Evolutionary conservation across 2,329 filamentous ascomycete species (phyloP).

Genomic region (Cytospora chrysosperma): DNA sequence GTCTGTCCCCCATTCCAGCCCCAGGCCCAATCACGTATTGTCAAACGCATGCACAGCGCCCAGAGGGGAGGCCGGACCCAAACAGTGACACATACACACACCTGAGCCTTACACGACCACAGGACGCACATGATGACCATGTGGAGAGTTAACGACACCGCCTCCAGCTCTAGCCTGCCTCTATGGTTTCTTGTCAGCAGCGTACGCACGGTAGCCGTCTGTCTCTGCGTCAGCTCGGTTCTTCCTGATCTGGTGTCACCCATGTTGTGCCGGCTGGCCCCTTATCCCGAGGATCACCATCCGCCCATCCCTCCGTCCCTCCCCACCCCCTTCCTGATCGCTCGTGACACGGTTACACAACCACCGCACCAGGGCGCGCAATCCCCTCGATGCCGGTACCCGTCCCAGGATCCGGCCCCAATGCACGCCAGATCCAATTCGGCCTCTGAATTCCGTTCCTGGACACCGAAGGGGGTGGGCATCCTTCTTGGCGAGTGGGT

Average conservation of each 20-base stretch:
- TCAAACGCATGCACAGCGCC: conserved; percentile 1
- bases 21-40: background rate
- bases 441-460: conserved; percentile 7
- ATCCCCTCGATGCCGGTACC: background rate
- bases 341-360: background rate
- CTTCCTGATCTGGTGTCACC: conserved; percentile 20
- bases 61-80: background rate
- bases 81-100: conserved; percentile 4
- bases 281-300: conserved; percentile 1
- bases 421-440: conserved; percentile 17
- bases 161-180: background rate
- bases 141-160: conserved; percentile 12
- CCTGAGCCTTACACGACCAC: conserved; percentile 8
- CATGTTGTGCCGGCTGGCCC: conserved; percentile 6
- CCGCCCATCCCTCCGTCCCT: background rate
- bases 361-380: background rate
- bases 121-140: background rate
- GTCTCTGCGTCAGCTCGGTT: conserved; percentile 4
- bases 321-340: background rate
- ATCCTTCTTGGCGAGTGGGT: background rate
- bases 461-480: conserved; percentile 5
- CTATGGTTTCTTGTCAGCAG: background rate
- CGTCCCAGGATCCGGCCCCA: background rate
- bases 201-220: conserved; percentile 2
- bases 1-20: background rate